Evolutionary conservation across 108 stramenopile species (phyloP).

Genomic region (Ochromonas danica): DNA sequence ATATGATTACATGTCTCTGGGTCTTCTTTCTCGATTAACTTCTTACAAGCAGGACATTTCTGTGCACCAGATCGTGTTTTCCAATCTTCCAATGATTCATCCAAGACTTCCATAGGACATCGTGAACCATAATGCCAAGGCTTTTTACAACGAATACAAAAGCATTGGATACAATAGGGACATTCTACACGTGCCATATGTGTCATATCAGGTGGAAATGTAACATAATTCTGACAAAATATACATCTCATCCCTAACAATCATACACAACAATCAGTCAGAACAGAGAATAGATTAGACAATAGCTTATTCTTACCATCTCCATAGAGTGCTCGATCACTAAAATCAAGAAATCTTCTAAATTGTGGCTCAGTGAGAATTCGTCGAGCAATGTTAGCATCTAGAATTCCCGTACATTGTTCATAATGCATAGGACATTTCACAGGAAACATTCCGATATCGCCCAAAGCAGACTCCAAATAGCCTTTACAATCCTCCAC

Average conservation of each 20-base stretch:
- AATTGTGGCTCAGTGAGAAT: constrained; percentile 27
- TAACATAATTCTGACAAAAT: constrained; percentile 24
- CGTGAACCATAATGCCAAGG: constrained; percentile 35
- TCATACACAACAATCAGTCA: too few relatives aligned
- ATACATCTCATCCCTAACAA: constrained; percentile 3
- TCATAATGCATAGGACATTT: constrained; percentile 37
- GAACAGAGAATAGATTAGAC: constrained; percentile 28
- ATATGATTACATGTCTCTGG: constrained; percentile 43
- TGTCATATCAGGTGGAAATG: not conserved
- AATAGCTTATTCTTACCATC: constrained; percentile 30
- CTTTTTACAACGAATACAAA: constrained; percentile 36
- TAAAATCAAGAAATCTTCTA: constrained; percentile 23
- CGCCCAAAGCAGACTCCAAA: constrained; percentile 33
- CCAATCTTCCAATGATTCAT: constrained; percentile 41
- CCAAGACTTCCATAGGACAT: constrained; percentile 11
- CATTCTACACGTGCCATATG: constrained; percentile 34
- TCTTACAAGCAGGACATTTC: constrained; percentile 36
- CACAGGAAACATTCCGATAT: constrained; percentile 40
- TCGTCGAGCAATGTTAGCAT: constrained; percentile 3
- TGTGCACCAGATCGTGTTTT: constrained; percentile 23
- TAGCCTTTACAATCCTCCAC: constrained; percentile 3
- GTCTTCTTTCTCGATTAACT: constrained; percentile 44
- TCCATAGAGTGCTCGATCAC: constrained; percentile 32
- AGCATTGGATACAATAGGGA: constrained; percentile 39
- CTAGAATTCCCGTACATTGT: not conserved